Evolutionary conservation across 139 green algal genomes (phyloP).

Genomic region (Micractinium conductrix): DNA sequence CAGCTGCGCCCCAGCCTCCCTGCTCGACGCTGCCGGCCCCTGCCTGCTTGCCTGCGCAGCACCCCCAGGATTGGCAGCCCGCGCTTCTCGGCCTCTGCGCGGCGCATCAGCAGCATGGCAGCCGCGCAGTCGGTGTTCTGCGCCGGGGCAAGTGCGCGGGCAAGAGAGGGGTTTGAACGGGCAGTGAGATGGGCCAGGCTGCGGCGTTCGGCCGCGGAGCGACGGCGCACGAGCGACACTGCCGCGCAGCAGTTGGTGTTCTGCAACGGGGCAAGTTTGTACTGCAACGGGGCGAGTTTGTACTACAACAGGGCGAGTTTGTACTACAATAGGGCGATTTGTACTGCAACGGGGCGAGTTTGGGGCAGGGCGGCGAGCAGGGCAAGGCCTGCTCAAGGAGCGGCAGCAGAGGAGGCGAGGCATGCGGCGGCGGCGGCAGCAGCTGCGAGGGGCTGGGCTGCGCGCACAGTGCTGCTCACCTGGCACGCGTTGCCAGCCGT

Average conservation of each 20-base stretch:
- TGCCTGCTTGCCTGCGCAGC: no score
- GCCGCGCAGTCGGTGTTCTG: conserved; percentile 96
- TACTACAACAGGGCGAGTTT: no score
- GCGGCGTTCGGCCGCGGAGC: no score
- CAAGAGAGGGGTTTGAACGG: not conserved
- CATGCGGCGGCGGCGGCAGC: not conserved
- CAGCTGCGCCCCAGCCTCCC: no score
- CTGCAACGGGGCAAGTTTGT: no score
- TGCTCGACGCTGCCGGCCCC: no score
- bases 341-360: no score
- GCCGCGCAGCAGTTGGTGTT: not conserved
- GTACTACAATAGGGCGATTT: no score
- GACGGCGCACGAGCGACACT: no score
- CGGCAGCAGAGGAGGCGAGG: not conserved
- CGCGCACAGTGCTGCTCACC: not conserved
- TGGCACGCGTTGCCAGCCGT: conserved; percentile 23
- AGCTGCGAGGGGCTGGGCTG: not conserved
- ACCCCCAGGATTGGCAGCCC: conserved; percentile 91
- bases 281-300: no score
- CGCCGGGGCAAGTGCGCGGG: not conserved
- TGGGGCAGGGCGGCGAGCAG: no score
- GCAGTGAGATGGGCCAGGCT: not conserved
- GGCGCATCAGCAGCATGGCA: conserved; percentile 92
- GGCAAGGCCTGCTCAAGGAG: not conserved
- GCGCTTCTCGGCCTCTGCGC: conserved; percentile 80